Evolutionary conservation across 768 basidiomycete species (phyloP).

Genomic region (Ephemerocybe angulata): DNA sequence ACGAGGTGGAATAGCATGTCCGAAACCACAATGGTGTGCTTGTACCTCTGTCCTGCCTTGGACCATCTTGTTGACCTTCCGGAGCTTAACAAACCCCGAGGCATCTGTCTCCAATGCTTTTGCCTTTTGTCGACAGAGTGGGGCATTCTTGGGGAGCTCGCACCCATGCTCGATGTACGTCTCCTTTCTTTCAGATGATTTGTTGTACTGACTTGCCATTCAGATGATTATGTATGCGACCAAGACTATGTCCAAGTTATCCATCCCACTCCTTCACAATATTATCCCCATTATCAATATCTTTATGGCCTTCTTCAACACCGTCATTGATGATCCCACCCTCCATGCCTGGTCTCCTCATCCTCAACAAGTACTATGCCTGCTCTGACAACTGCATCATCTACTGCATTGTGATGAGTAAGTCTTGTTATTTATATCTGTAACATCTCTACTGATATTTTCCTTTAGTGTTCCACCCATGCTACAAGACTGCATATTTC

Average conservation of each 20-base stretch:
- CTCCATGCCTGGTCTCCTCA: slow-evolving; percentile 20
- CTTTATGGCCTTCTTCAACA: neutral
- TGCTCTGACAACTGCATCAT: slow-evolving; percentile 27
- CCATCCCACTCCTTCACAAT: neutral
- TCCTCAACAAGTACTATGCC: slow-evolving; percentile 31
- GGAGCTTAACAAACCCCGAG: neutral
- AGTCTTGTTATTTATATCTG: slow-evolving; percentile 10
- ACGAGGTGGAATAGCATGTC: neutral
- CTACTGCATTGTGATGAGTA: slow-evolving; percentile 33
- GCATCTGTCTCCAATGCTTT: slow-evolving; percentile 15
- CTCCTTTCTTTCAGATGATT: neutral
- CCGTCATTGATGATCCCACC: neutral
- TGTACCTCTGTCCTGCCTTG: neutral
- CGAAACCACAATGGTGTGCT: neutral
- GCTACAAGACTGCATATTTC: too few relatives aligned
- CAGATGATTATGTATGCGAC: neutral
- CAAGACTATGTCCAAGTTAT: neutral
- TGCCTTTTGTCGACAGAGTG: slow-evolving; percentile 27
- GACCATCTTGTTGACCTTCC: neutral
- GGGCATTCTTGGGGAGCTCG: slow-evolving; percentile 25
- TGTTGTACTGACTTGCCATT: neutral
- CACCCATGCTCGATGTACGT: slow-evolving; percentile 26
- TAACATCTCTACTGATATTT: too few relatives aligned
- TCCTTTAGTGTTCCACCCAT: too few relatives aligned
- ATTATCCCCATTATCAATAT: neutral